Base-by-base conservation (phyloP, 805 yeast species). In the Nadsonia fulvescens region DNA sequence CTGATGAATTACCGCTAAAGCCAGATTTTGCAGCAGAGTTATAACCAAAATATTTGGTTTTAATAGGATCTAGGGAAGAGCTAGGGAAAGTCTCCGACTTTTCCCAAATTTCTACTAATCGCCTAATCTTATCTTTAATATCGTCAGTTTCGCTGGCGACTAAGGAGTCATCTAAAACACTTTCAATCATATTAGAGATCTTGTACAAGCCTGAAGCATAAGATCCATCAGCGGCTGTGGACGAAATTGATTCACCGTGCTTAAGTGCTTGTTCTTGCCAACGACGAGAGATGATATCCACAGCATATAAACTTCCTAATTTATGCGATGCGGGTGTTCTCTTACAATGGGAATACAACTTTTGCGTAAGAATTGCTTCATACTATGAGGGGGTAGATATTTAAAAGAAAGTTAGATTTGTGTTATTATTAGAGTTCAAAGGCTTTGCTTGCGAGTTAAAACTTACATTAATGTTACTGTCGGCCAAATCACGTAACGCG, bases 31-130 rank as follows among this genome's bases (percentile, higher is more conserved):
- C n/a, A n/a, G n/a, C n/a, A n/a, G n/a, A n/a, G n/a, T n/a, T n/a
- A n/a, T n/a, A n/a, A n/a, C n/a, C n/a, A n/a, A n/a, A n/a, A n/a
- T n/a, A n/a, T n/a, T n/a, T n/a, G 8, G 56, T 48, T 44, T 71
- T 64, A 31, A 79, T 61, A 11, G 59, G 45, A 22, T 59, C 49
- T 28, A 86, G 54, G 17, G 60, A 52, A 19, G 58, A 56, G 23
- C 64, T 62, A 30, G 58, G 57, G 52, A 86, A 86, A n/a, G 93
- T 74, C 22, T 67, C 69, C 18, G 82, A 74, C 36, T 77, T 69
- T 37, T 70, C 78, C 98, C 98, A 86, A 41, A 86, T 83, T 35
- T 78, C 92, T 37, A 89, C 63, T 38, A 86, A 61, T 51, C 81
- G 83, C 41, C 71, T 58, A 39, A 81, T 66, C 48, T 82, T 86